Conservation (phyloP, 805 yeast species). For the Schwanniomyces yamadae region DNA sequence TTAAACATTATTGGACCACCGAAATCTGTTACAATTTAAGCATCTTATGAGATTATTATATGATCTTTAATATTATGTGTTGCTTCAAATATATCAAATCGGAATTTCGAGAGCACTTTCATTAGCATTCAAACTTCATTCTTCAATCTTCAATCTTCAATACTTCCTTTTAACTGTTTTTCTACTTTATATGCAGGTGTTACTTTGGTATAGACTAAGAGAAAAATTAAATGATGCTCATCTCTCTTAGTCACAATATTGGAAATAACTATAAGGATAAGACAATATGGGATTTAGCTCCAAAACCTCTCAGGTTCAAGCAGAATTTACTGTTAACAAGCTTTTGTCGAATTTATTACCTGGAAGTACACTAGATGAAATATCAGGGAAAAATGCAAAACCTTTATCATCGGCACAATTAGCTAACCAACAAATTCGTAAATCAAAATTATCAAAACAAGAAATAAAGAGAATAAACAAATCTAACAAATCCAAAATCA, state of each 20-base stretch:
- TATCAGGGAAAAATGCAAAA: not conserved
- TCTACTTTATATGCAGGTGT: conserved; percentile 1
- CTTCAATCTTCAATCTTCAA: no score
- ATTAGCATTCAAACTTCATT: no score
- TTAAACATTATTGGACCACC: no score
- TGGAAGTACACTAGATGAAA: conserved; percentile 2
- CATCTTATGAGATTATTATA: no score
- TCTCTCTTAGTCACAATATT: not conserved
- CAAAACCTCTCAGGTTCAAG: conserved; percentile 31
- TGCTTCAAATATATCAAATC: no score
- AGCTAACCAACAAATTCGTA: conserved; percentile 15
- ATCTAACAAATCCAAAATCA: conserved; percentile 19
- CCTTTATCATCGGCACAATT: conserved; percentile 19
- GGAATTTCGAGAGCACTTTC: no score
- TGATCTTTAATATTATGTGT: no score
- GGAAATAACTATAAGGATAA: not conserved
- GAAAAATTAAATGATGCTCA: not conserved
- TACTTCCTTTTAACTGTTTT: no score
- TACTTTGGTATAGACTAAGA: not conserved
- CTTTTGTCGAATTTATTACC: conserved; percentile 20
- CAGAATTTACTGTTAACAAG: conserved; percentile 41
- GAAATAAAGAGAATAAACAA: conserved; percentile 20
- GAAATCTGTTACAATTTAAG: no score
- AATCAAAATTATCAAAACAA: conserved; percentile 9
- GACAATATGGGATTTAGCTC: conserved; percentile 24